phyloP scores from a whole-genome alignment of 768 basidiomycete genomes.

The Floccularia luteovirens region DNA sequence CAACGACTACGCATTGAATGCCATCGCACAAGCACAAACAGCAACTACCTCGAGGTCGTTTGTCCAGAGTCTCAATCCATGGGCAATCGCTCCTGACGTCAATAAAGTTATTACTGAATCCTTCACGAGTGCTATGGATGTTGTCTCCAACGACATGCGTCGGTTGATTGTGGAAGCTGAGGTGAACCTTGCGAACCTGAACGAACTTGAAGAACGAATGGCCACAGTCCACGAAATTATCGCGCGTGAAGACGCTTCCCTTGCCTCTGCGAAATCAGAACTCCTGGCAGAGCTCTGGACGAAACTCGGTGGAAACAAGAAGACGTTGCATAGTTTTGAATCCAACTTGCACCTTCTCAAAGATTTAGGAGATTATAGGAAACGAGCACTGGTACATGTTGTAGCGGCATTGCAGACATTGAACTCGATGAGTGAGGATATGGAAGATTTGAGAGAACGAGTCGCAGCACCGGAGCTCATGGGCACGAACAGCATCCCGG shows the following conservation, averaged over 20 bases:
- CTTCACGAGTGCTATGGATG: slow-evolving; percentile 58
- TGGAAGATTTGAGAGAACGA: slow-evolving; percentile 70
- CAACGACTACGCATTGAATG: slow-evolving; percentile 61
- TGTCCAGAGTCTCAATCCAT: slow-evolving; percentile 30
- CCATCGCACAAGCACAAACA: slow-evolving; percentile 39
- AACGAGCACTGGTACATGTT: slow-evolving; percentile 60
- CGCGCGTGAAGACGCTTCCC: slow-evolving; percentile 44
- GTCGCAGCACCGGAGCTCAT: slow-evolving; percentile 62
- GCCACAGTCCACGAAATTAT: slow-evolving; percentile 49
- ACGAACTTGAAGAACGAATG: slow-evolving; percentile 56
- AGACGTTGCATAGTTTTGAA: slow-evolving; percentile 39
- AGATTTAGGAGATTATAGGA: slow-evolving; percentile 49
- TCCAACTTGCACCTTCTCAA: slow-evolving; percentile 45
- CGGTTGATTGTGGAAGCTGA: slow-evolving; percentile 67
- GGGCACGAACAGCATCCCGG: slow-evolving; percentile 50
- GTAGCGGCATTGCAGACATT: slow-evolving; percentile 55
- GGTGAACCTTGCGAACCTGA: slow-evolving; percentile 42
- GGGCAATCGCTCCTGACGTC: slow-evolving; percentile 20
- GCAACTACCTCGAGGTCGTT: slow-evolving; percentile 22
- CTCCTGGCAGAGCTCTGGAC: slow-evolving; percentile 69
- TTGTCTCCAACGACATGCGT: slow-evolving; percentile 41
- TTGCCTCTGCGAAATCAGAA: slow-evolving; percentile 37
- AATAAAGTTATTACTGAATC: slow-evolving; percentile 41
- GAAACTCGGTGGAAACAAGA: slow-evolving; percentile 52
- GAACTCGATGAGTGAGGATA: slow-evolving; percentile 58